Percentiles rank a stretch among this genome's conserved stretches.
phyloP scores from a whole-genome alignment of 225 moss, liverwort and hornwort species.

The Takakia lepidozioides region DNA sequence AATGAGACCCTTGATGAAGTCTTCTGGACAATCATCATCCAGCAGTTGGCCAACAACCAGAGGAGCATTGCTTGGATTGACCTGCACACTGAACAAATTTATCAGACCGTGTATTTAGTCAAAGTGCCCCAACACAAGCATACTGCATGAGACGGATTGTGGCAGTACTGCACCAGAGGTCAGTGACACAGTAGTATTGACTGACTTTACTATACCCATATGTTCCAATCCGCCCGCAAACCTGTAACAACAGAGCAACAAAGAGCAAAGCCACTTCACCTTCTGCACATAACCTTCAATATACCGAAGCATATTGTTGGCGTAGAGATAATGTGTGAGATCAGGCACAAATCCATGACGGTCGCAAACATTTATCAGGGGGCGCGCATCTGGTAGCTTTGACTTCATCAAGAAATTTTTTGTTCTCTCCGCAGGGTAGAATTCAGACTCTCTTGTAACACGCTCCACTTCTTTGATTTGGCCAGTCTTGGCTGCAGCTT shows the following conservation, averaged over 20 bases:
- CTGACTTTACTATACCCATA: too few relatives aligned
- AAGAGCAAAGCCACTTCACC: too few relatives aligned
- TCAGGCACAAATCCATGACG: slow-evolving; percentile 78
- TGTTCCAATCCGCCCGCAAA: too few relatives aligned
- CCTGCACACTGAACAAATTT: too few relatives aligned
- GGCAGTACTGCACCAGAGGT: too few relatives aligned
- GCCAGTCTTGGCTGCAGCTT: slow-evolving; percentile 60
- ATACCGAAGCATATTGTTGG: slow-evolving; percentile 92
- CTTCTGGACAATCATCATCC: slow-evolving; percentile 93
- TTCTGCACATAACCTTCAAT: slow-evolving; percentile 96
- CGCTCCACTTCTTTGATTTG: slow-evolving; percentile 92
- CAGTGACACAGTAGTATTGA: too few relatives aligned
- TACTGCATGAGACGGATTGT: too few relatives aligned
- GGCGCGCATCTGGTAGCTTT: slow-evolving; percentile 82
- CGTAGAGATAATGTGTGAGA: slow-evolving; percentile 77
- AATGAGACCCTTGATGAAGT: slow-evolving; percentile 75
- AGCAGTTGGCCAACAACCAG: slow-evolving; percentile 86
- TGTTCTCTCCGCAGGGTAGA: slow-evolving; percentile 84
- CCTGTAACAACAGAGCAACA: too few relatives aligned
- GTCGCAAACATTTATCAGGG: slow-evolving; percentile 88
- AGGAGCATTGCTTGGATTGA: slow-evolving; percentile 84
- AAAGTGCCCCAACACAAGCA: too few relatives aligned
- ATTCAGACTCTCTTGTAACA: slow-evolving; percentile 84
- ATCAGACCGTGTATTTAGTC: too few relatives aligned
- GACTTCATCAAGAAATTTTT: slow-evolving; percentile 91